Base-by-base conservation (phyloP, 768 basidiomycete genomes). In the Amanita phalloides region DNA sequence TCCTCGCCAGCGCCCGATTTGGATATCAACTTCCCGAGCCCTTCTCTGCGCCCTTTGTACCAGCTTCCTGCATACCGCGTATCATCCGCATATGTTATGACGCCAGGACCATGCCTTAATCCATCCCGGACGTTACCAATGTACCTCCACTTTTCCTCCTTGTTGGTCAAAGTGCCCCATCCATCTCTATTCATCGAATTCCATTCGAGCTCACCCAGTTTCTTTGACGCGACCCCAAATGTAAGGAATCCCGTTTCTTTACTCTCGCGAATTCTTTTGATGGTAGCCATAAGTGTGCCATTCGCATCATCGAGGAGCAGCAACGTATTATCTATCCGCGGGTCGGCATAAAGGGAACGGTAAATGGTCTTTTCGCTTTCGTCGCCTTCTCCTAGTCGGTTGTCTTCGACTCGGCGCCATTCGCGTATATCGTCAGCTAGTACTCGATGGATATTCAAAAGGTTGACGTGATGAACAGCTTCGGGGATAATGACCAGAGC, bases 21-120 rank as follows among this genome's bases (percentile, higher is more conserved):
- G 37, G 45, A 37, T 20, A 49, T 42, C 26, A 53, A 11, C 47
- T 48, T 55, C 21, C 55, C 55, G 9, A 48, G 33, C 6, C 56
- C 56, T 20, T 57, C 53, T 20, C 56, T 33, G 39, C 28, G 23
- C 33, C 53, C 55, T 11, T 53, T 26, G 48, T 44, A 55, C 56
- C 56, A 57, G 36, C 49, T 55, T 41, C 56, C 56, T 7, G 55
- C 45, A 32, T 57, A 57, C 3, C 51, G 43, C 9, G 56, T 48
- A 7, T 45, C 55, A 25, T 53, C 54, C 14, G 45, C 54, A 23
- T 57, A 57, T 14, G 56, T 55, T 28, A 56, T 45, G 6, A 53
- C 45, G 26, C 56, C 56, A n/a, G 53, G 44, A 6, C 56, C 56
- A 28, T 57, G 54, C 41, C 55, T 55, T 25, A 49, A 26, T 23